A percentile compares a stretch with the other conserved stretches of the same genome.
Evolutionary conservation across 176 grass and related monocot genomes (phyloP).

Genomic region (Oryza punctata): DNA sequence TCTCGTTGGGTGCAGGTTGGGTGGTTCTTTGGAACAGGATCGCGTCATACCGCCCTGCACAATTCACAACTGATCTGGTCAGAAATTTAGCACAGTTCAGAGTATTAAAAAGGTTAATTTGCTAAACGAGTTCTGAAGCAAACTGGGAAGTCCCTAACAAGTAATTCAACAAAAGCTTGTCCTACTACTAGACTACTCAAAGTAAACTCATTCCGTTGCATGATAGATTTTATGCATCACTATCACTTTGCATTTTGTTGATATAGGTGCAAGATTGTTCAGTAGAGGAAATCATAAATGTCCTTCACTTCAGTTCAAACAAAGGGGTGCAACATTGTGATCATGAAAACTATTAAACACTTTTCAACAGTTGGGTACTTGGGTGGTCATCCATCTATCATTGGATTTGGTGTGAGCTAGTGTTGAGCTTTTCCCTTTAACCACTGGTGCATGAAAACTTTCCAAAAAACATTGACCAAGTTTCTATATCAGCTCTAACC

Average conservation of each 20-base stretch:
- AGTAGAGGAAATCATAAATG: not conserved
- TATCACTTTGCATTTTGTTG: not conserved
- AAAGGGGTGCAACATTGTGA: not conserved
- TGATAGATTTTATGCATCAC: not conserved
- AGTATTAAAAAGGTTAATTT: not conserved
- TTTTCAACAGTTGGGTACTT: not conserved
- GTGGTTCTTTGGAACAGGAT: no score
- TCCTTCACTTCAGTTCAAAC: not conserved
- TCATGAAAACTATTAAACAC: not conserved
- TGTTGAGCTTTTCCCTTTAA: not conserved
- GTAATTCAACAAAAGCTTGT: not conserved
- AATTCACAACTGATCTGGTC: slow-evolving; percentile 22
- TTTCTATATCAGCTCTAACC: not conserved
- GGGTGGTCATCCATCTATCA: not conserved
- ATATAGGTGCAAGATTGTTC: not conserved
- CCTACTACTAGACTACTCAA: not conserved
- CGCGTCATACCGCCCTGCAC: slow-evolving; percentile 20
- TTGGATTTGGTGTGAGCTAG: not conserved
- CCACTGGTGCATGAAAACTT: not conserved
- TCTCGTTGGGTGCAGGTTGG: not conserved
- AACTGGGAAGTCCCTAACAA: not conserved
- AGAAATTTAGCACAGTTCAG: not conserved
- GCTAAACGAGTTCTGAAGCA: not conserved
- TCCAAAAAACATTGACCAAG: not conserved
- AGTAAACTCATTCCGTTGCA: not conserved